Conservation (phyloP, 495 filamentous ascomycete genomes). For the Hyaloscypha finlandica region DNA sequence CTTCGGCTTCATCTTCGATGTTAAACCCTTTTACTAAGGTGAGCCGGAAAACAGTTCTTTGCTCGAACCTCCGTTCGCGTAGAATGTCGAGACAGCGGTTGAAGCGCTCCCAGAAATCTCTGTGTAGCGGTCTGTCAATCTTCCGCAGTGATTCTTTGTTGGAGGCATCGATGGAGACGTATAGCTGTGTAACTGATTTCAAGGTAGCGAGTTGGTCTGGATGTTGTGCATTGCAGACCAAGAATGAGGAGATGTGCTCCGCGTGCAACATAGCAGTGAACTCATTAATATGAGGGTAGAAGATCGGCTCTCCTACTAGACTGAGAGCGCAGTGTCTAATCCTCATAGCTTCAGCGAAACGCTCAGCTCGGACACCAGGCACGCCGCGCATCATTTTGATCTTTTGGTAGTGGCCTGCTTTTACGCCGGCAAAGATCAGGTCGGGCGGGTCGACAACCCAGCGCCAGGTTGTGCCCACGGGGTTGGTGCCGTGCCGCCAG, state of each 20-base stretch:
- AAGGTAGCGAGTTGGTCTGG: constrained; percentile 84
- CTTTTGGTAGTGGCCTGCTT: constrained; percentile 90
- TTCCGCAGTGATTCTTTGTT: constrained; percentile 83
- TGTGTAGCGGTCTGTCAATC: constrained; percentile 89
- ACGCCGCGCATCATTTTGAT: constrained; percentile 96
- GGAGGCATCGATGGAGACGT: constrained; percentile 92
- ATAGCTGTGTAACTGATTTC: constrained; percentile 85
- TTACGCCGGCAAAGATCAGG: constrained; percentile 84
- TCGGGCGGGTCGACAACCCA: constrained; percentile 93
- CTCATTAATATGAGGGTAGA: constrained; percentile 96
- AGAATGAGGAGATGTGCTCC: constrained; percentile 88
- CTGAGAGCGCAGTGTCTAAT: constrained; percentile 90
- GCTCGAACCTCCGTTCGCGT: constrained; percentile 72
- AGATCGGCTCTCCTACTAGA: constrained; percentile 94
- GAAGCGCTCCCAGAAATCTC: constrained; percentile 98
- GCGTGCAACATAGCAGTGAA: constrained; percentile 79
- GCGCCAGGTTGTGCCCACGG: constrained; percentile 93
- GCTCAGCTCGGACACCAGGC: constrained; percentile 86
- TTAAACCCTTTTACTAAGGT: constrained; percentile 98
- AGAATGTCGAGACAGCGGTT: constrained; percentile 87
- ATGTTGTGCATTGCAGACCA: constrained; percentile 98
- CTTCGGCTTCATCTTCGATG: constrained; percentile 85
- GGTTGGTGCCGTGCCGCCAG: constrained; percentile 97
- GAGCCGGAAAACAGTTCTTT: constrained; percentile 92
- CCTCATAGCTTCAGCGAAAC: constrained; percentile 89